phyloP scores from a whole-genome alignment of 495 filamentous ascomycete genomes.

The Penicillium robsamsonii region DNA sequence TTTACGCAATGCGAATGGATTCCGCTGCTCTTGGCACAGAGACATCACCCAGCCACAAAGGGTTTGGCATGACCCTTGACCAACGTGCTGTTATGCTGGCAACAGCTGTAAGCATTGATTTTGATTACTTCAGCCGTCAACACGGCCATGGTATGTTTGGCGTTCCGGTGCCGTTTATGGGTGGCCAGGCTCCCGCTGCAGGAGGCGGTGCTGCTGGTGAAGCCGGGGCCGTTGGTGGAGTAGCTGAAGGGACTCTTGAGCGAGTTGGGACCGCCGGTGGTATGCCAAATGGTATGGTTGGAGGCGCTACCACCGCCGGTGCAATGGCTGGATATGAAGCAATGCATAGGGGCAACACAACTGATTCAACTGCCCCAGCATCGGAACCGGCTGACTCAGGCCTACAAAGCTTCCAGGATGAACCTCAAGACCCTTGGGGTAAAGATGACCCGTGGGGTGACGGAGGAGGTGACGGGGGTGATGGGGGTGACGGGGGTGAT shows the following conservation, averaged over 20 bases:
- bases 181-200: slow-evolving; percentile 46
- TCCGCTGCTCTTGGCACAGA: slow-evolving; percentile 49
- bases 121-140: slow-evolving; percentile 70
- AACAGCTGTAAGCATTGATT: slow-evolving; percentile 68
- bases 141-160: slow-evolving; percentile 48
- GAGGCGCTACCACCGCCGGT: slow-evolving; percentile 52
- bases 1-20: slow-evolving; percentile 70
- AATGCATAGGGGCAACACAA: slow-evolving; percentile 51
- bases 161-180: slow-evolving; percentile 57
- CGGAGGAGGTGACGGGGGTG: slow-evolving; percentile 8
- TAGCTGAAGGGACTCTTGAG: slow-evolving; percentile 34
- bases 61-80: slow-evolving; percentile 63
- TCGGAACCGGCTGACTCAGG: slow-evolving; percentile 18
- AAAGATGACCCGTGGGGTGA: slow-evolving; percentile 23
- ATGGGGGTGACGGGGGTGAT: slow-evolving; percentile 35
- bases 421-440: slow-evolving; percentile 38
- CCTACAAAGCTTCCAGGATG: slow-evolving; percentile 24
- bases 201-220: slow-evolving; percentile 36
- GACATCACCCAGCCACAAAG: slow-evolving; percentile 25
- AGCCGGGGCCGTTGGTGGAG: slow-evolving; percentile 38
- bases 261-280: slow-evolving; percentile 32
- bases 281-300: slow-evolving; percentile 41
- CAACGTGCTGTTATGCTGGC: slow-evolving; percentile 72
- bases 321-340: slow-evolving; percentile 64
- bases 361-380: slow-evolving; percentile 18